Conservation (phyloP, 495 filamentous ascomycete genomes). For the Aspergillus heteromorphus region DNA sequence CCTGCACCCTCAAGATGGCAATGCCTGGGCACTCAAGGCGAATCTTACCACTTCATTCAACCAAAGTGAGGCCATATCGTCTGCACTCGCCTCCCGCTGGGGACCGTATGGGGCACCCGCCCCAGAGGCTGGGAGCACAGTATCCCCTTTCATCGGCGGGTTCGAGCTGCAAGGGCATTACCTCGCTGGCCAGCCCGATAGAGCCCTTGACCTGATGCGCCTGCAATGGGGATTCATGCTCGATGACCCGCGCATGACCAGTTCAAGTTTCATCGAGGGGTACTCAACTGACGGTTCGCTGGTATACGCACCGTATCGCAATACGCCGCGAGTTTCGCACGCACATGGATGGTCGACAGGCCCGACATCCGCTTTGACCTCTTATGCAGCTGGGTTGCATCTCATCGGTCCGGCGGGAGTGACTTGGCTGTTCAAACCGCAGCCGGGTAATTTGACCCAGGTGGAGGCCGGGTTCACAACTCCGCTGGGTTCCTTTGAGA, state of each 20-base stretch:
- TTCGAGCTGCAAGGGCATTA: slow-evolving; percentile 55
- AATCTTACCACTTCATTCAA: slow-evolving; percentile 24
- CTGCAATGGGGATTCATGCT: slow-evolving; percentile 56
- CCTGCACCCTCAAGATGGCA: slow-evolving; percentile 46
- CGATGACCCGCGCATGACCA: slow-evolving; percentile 53
- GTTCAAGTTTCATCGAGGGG: slow-evolving; percentile 56
- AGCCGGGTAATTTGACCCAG: slow-evolving; percentile 40
- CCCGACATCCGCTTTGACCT: slow-evolving; percentile 46
- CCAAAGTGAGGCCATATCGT: slow-evolving; percentile 28
- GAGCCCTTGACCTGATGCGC: slow-evolving; percentile 48
- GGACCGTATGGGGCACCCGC: slow-evolving; percentile 50
- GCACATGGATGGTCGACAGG: slow-evolving; percentile 58
- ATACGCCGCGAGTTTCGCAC: slow-evolving; percentile 47
- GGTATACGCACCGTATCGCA: slow-evolving; percentile 52
- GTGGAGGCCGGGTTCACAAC: slow-evolving; percentile 48
- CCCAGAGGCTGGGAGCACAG: slow-evolving; percentile 46
- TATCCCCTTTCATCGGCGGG: slow-evolving; percentile 53
- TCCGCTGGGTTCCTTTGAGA: slow-evolving; percentile 38
- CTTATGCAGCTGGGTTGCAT: slow-evolving; percentile 47
- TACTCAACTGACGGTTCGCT: slow-evolving; percentile 48
- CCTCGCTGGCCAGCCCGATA: slow-evolving; percentile 32
- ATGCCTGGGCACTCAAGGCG: slow-evolving; percentile 38
- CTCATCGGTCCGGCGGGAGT: slow-evolving; percentile 35
- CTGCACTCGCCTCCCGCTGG: slow-evolving; percentile 45
- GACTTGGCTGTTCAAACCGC: slow-evolving; percentile 44